phyloP scores from a whole-genome alignment of 495 filamentous ascomycete species.

The Aspergillus biplanus region DNA sequence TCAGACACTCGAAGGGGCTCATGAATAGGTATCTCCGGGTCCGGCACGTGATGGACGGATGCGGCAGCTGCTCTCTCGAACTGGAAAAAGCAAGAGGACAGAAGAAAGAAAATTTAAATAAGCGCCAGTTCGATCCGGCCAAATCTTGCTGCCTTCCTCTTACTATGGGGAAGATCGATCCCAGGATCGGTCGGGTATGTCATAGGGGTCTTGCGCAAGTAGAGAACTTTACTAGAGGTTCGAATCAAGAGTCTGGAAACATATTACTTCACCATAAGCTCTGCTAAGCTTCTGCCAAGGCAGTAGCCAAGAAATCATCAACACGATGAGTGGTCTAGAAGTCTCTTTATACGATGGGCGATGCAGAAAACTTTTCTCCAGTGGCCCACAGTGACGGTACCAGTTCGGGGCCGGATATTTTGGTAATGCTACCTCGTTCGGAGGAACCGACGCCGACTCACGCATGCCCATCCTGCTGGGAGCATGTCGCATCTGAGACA shows the following conservation, averaged over 20 bases:
- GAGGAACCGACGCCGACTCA: not conserved
- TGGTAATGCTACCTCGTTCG: constrained; percentile 23
- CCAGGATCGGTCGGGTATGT: not conserved
- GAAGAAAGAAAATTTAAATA: not conserved
- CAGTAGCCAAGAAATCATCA: not conserved
- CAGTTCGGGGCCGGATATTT: not conserved
- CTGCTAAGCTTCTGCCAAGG: constrained; percentile 5
- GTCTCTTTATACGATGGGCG: not conserved
- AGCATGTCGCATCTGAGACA: constrained; percentile 21
- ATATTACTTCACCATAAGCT: not conserved
- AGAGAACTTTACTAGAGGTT: no score
- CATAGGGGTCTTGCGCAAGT: not conserved
- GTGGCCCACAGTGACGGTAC: constrained; percentile 17
- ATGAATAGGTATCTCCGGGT: no score
- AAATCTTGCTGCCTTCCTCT: no score
- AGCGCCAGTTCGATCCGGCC: not conserved
- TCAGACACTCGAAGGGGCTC: no score
- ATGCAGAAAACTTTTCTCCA: not conserved
- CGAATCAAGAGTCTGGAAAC: not conserved
- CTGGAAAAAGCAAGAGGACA: not conserved
- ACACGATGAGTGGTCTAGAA: constrained; percentile 10
- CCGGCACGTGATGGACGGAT: not conserved
- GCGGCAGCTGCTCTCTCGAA: not conserved
- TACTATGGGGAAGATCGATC: no score
- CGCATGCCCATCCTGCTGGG: constrained; percentile 9